These are phyloP conservation scores for Decorospora gaudefroyi DNA, from an alignment of 2,329 filamentous ascomycete genomes.

Conservation along the genomic window DNA sequence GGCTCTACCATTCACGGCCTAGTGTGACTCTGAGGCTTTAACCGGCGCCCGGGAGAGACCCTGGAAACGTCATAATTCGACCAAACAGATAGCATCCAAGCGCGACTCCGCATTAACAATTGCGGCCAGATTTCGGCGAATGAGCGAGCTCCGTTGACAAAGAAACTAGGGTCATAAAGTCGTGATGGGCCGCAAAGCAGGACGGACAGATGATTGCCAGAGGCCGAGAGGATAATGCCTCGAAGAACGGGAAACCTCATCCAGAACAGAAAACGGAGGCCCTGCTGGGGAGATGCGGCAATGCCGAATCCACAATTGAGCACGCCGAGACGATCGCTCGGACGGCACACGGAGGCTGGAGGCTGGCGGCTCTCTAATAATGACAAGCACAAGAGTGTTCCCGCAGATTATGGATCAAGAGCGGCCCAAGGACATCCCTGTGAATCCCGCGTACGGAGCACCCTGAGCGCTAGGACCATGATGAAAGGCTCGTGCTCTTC, in stretches of 20 bases:
- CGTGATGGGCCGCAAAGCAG: too few species aligned
- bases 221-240: too few species aligned
- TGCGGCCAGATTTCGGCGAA: too few species aligned
- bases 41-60: constrained; percentile 26
- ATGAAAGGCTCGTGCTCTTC: constrained; percentile 25
- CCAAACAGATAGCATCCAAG: constrained; percentile 1
- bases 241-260: too few species aligned
- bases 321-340: constrained; percentile 37
- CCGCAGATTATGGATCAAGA: constrained; percentile 31
- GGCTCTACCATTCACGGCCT: constrained; percentile 15
- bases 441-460: constrained; percentile 27
- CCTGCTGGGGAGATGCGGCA: constrained; percentile 29
- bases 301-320: constrained; percentile 29
- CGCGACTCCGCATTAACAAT: neutral
- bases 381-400: constrained; percentile 35
- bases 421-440: constrained; percentile 38
- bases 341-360: constrained; percentile 32
- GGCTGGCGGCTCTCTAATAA: constrained; percentile 21
- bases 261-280: too few species aligned
- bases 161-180: too few species aligned
- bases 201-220: too few species aligned
- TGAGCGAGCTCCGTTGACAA: too few species aligned
- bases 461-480: constrained; percentile 33
- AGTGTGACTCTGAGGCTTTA: constrained; percentile 22
- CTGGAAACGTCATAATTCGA: constrained; percentile 5